A percentile compares a stretch with the other conserved stretches of the same genome.
Conservation (phyloP, 805 yeast genomes). For the Sporopachydermia lactativora region DNA sequence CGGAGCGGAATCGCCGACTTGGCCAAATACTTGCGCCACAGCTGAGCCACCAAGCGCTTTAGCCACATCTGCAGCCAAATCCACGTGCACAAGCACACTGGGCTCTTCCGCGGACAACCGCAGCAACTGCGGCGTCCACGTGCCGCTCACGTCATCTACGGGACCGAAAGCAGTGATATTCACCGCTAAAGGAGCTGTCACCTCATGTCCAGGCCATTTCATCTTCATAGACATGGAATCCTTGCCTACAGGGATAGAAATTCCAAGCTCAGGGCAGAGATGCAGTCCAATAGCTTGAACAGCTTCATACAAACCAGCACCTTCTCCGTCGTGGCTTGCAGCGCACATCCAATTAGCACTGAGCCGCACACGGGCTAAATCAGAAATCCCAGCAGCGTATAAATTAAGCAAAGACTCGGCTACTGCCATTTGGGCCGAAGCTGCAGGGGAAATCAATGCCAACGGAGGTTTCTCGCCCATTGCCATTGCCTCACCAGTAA, state of each 20-base stretch:
- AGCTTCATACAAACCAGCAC: constrained; percentile 87
- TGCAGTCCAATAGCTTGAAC: constrained; percentile 93
- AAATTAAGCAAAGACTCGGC: constrained; percentile 88
- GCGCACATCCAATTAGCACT: constrained; percentile 99
- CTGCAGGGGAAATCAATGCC: constrained; percentile 78
- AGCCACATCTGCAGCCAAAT: constrained; percentile 33
- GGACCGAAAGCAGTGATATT: constrained; percentile 87
- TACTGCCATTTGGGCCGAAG: constrained; percentile 89
- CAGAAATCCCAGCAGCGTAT: constrained; percentile 77
- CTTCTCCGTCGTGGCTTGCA: constrained; percentile 90
- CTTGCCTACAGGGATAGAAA: constrained; percentile 94
- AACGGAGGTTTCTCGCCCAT: constrained; percentile 93
- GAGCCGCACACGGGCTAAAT: constrained; percentile 61
- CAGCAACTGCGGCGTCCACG: constrained; percentile 88
- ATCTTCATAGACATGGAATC: constrained; percentile 99
- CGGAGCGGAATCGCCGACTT: constrained; percentile 75
- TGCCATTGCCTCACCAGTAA: constrained; percentile 95
- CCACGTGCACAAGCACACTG: constrained; percentile 64
- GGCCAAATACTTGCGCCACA: constrained; percentile 81
- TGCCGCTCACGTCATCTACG: constrained; percentile 67
- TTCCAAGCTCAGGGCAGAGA: constrained; percentile 83
- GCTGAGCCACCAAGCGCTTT: constrained; percentile 86
- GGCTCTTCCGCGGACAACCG: constrained; percentile 28
- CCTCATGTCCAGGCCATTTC: constrained; percentile 91
- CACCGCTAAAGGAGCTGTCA: constrained; percentile 88